A percentile compares a stretch with the other conserved stretches of the same genome.
Conservation (phyloP, 2,329 filamentous ascomycete genomes). For the Colletotrichum gigasporum region DNA sequence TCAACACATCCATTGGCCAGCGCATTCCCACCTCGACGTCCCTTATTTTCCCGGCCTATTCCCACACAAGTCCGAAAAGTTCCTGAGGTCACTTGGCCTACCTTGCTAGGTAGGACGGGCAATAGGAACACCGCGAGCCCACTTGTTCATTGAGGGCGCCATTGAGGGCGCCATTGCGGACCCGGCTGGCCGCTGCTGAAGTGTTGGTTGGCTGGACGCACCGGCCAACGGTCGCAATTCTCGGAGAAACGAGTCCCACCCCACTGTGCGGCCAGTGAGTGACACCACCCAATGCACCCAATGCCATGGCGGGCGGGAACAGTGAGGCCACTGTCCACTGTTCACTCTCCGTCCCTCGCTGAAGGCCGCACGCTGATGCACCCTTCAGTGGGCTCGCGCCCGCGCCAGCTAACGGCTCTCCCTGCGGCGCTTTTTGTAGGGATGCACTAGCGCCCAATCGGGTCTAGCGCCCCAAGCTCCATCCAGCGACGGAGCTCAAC, state of each 20-base stretch:
- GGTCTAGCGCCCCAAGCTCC: slow-evolving; percentile 44
- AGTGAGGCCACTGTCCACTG: no score
- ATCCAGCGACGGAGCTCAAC: slow-evolving; percentile 51
- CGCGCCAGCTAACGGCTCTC: slow-evolving; percentile 23
- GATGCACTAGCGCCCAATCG: slow-evolving; percentile 36
- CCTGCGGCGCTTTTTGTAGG: slow-evolving; percentile 34
- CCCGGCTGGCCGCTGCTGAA: slow-evolving; percentile 2
- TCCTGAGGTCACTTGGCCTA: slow-evolving; percentile 11
- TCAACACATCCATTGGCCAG: slow-evolving; percentile 1
- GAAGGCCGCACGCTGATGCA: no score
- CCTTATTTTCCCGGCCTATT: slow-evolving; percentile 31
- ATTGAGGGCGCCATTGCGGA: background rate
- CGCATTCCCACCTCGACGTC: no score
- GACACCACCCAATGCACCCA: background rate
- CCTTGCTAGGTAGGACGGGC: no score
- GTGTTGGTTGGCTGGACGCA: slow-evolving; percentile 7
- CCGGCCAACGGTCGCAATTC: slow-evolving; percentile 21
- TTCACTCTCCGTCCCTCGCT: background rate
- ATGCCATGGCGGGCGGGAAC: no score
- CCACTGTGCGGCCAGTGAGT: background rate
- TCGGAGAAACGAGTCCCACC: slow-evolving; percentile 13
- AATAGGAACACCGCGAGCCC: background rate
- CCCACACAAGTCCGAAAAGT: slow-evolving; percentile 29
- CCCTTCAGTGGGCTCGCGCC: background rate
- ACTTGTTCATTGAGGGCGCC: background rate